Base-by-base conservation (phyloP, 2,329 filamentous ascomycete genomes). In the Calcarisporium arbuscula region DNA sequence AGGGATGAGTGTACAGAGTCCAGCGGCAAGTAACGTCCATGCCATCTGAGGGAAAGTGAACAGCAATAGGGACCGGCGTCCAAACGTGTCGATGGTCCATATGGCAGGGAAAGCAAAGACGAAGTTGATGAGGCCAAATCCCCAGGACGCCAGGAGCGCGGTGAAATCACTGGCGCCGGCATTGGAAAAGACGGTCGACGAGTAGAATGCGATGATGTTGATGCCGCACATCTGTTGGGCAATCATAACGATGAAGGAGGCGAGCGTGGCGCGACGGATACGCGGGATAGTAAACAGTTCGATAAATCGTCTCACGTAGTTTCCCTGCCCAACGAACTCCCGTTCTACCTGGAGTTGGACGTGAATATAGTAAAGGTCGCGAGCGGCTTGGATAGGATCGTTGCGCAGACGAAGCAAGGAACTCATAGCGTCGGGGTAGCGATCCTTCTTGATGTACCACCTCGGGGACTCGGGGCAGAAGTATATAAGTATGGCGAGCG, bases 241-340 rank as follows among this genome's bases (percentile, higher is more conserved):
- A 48, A 84, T 78, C 86, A 94, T 94, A 45, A 90, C 84, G 2
- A 78, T 77, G 44, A 80, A 84, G 1, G 85, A 82, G 6, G 85
- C 86, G 19, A 84, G 68, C 4, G 80, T 89, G 4, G 87, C 87
- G 26, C 81, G 72, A 11, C 80, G 73, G 9, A 84, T 66, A 30
- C 82, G 73, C 2, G 82, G 79, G 37, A 86, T 71, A 9, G 77
- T 82, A 49, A 86, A 82, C 2, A 82, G 62, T 51, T 85, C 74
- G 23, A 70, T 47, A 44, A 85, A 78, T 12, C 82, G 74, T 16
- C 64, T 72, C 32, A 77, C 21, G 48, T 82, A 81, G 56, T 70
- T 80, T 47, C 61, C 72, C 6, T 68, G 49, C 20, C 55, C 61
- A 15, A 68, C 57, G 19, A 75, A 54, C 39, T 70, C 57, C 15